Base-by-base conservation (phyloP, 495 filamentous ascomycete genomes). In the Neurospora sp. region DNA sequence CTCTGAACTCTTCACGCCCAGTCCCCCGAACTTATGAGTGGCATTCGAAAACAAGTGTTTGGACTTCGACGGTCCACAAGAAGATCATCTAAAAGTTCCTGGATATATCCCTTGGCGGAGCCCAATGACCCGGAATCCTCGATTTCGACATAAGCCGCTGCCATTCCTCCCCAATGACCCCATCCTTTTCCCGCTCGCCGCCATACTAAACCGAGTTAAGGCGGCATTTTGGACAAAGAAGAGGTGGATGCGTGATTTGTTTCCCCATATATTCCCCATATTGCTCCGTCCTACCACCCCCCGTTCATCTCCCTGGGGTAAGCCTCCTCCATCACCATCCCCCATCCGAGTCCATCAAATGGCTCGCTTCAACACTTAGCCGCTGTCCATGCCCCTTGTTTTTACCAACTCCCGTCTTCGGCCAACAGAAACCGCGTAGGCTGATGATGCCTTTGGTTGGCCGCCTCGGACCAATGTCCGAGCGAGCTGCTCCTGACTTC, bases 401-500 rank as follows among this genome's bases (percentile, higher is more conserved):
- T 70, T 40, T 14, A 38, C 22, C 39, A 31, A 35, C 22, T 61
- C 12, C 22, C 53, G 27, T 61, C 53, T 35, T 61, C 27, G 22
- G 22, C 53, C 53, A 61, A 35, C 53, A 61, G 53, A 27, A 35
- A 61, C 53, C 27, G 12, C 27, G 10, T 4, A 8, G 27, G 53
- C 53, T 61, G 53, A 17, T 61, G 41, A 17, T 61, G 41, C 68
- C 39, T 69, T 14, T 65, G 53, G 53, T 65, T 69, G 39, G 20
- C 65, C 40, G 40, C 38, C 68, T 80, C 79, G 80, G 81, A 77
- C 75, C 78, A 82, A 82, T 81, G 76, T 81, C 79, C 68, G 74
- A 71, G 75, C 82, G 81, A 83, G 74, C 74, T 74, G 59, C 40
- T 74, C 71, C 45, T 65, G 37, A 27, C 35, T 65, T 35, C 14